Evolutionary conservation across 305 asterid species (phyloP).

Genomic region (Fraxinus nigra): DNA sequence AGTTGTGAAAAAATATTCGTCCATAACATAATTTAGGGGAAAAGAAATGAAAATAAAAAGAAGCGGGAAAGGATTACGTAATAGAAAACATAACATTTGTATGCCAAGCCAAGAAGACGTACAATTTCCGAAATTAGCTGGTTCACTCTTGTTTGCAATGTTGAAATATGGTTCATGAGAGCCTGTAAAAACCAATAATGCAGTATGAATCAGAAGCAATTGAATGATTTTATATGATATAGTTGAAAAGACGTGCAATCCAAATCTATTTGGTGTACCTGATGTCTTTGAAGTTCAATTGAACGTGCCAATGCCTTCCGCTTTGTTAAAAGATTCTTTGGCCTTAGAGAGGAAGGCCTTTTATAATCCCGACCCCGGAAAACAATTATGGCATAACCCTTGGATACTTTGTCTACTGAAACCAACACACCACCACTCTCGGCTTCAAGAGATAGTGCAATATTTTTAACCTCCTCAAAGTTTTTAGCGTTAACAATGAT

Average conservation of each 20-base stretch:
- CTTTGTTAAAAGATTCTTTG: conserved; percentile 88
- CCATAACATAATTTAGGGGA: conserved; percentile 6
- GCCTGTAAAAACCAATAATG: conserved; percentile 49
- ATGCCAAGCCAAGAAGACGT: conserved; percentile 27
- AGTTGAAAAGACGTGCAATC: neutral
- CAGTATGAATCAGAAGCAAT: conserved; percentile 15
- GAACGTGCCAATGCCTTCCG: conserved; percentile 98
- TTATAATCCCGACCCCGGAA: conserved; percentile 80
- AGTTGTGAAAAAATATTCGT: conserved; percentile 15
- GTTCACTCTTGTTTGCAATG: conserved; percentile 53
- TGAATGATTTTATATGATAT: neutral
- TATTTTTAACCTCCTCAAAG: conserved; percentile 68
- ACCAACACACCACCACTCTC: conserved; percentile 96
- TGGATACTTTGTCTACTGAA: conserved; percentile 86
- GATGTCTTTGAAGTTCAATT: conserved; percentile 88
- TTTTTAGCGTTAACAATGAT: conserved; percentile 73
- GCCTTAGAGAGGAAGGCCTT: conserved; percentile 72
- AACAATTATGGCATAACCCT: conserved; percentile 86
- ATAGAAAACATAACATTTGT: neutral
- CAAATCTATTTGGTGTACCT: conserved; percentile 44
- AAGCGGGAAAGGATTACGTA: neutral
- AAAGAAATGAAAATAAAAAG: neutral
- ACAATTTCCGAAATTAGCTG: conserved; percentile 73
- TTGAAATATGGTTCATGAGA: conserved; percentile 60
- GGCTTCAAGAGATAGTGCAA: conserved; percentile 87